Conservation (phyloP, 495 filamentous ascomycete species). For the Neurospora africana region DNA sequence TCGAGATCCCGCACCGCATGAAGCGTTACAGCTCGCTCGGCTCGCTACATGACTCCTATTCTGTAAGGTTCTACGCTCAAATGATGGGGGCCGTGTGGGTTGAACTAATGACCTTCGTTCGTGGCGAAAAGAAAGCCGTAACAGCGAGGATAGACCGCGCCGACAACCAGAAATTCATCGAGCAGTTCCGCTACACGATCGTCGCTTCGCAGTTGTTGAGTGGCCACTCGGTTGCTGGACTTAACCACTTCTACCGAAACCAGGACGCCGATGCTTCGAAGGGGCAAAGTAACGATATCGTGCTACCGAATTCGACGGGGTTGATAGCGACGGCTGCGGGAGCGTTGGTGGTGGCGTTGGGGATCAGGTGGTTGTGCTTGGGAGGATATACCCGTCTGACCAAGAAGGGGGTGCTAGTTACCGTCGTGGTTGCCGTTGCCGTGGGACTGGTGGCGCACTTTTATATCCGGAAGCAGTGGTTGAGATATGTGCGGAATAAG, state of each 20-base stretch:
- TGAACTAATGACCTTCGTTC: constrained; percentile 4
- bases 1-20: constrained; percentile 37
- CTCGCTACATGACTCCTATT: constrained; percentile 30
- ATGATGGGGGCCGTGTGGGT: background rate
- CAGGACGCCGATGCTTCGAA: background rate
- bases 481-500: constrained; percentile 71
- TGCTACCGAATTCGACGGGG: constrained; percentile 27
- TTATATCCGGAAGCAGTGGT: constrained; percentile 71
- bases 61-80: constrained; percentile 6
- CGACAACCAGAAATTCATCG: constrained; percentile 80
- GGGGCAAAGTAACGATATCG: background rate
- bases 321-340: constrained; percentile 37
- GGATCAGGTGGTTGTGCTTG: constrained; percentile 56
- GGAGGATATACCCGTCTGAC: constrained; percentile 35
- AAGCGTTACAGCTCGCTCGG: constrained; percentile 22
- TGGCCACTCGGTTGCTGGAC: constrained; percentile 41
- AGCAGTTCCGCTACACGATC: constrained; percentile 92
- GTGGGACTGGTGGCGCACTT: constrained; percentile 52
- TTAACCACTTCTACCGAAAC: constrained; percentile 8
- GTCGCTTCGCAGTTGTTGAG: constrained; percentile 86
- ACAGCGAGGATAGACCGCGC: constrained; percentile 70
- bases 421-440: constrained; percentile 45
- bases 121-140: constrained; percentile 33
- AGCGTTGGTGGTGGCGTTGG: constrained; percentile 62
- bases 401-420: constrained; percentile 32